phyloP scores from a whole-genome alignment of 306 rosid species.

The Prunus mume region DNA sequence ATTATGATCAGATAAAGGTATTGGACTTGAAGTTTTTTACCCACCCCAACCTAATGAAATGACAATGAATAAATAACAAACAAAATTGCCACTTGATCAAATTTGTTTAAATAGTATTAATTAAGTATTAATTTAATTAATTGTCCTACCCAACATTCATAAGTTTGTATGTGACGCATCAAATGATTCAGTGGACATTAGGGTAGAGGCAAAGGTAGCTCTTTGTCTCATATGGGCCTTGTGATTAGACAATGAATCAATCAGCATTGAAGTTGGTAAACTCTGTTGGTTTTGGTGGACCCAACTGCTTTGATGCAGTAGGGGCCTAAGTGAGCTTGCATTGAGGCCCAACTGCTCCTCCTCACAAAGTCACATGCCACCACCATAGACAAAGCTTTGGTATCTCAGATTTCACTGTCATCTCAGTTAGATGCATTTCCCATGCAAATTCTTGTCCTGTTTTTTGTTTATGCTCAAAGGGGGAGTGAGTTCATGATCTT shows the following conservation, averaged over 20 bases:
- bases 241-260: constrained; percentile 9
- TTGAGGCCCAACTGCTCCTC: constrained; percentile 30
- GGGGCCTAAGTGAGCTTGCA: constrained; percentile 3
- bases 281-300: constrained; percentile 16
- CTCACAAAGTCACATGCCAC: constrained; percentile 4
- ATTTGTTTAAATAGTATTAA: background rate
- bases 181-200: background rate
- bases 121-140: background rate
- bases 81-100: background rate
- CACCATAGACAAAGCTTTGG: constrained; percentile 1
- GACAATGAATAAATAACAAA: background rate
- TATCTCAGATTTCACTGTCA: background rate
- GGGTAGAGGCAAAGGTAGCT: background rate
- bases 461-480: background rate
- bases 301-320: constrained; percentile 13
- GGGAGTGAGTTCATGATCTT: background rate
- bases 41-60: constrained; percentile 13
- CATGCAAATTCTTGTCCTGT: background rate
- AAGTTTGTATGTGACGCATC: background rate
- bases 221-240: constrained; percentile 28
- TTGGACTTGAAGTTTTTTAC: background rate
- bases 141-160: background rate
- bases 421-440: background rate
- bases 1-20: background rate
- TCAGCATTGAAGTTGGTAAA: constrained; percentile 28